Evolutionary conservation across 371 early-diverging fungal genomes (phyloP).

Genomic region (Mortierella sp.): DNA sequence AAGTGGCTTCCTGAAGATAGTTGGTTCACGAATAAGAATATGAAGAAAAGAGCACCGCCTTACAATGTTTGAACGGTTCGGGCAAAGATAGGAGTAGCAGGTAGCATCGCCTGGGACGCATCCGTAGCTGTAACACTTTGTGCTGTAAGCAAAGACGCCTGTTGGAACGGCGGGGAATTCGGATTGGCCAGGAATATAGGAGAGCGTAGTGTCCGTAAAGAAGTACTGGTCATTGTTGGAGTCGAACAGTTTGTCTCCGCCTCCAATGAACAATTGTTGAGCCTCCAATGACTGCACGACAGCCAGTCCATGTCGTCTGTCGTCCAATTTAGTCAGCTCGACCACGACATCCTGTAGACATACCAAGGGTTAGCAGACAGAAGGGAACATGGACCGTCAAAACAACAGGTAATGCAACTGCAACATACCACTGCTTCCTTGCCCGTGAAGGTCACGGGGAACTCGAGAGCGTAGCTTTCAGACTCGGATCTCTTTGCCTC

Average conservation of each 20-base stretch:
- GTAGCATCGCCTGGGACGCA: conserved; percentile 38
- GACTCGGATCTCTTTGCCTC: conserved; percentile 46
- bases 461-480: conserved; percentile 79
- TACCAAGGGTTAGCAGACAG: neutral
- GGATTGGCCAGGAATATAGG: conserved; percentile 40
- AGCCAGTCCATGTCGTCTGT: conserved; percentile 49
- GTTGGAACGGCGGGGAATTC: conserved; percentile 41
- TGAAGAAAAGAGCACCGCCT: conserved; percentile 1
- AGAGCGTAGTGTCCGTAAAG: conserved; percentile 38
- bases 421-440: conserved; percentile 81
- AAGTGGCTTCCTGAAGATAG: too few relatives aligned
- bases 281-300: conserved; percentile 42
- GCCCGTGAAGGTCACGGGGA: conserved; percentile 84
- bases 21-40: neutral
- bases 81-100: conserved; percentile 52
- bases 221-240: conserved; percentile 50
- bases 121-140: conserved; percentile 35
- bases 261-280: conserved; percentile 44
- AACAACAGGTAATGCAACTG: neutral
- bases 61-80: conserved; percentile 41
- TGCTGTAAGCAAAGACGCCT: conserved; percentile 46
- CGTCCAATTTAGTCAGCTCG: conserved; percentile 41
- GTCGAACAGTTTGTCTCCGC: conserved; percentile 46
- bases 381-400: neutral
- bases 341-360: conserved; percentile 36